Conservation (phyloP, 73 alveolate species). For the Paraurostyla sp. region DNA sequence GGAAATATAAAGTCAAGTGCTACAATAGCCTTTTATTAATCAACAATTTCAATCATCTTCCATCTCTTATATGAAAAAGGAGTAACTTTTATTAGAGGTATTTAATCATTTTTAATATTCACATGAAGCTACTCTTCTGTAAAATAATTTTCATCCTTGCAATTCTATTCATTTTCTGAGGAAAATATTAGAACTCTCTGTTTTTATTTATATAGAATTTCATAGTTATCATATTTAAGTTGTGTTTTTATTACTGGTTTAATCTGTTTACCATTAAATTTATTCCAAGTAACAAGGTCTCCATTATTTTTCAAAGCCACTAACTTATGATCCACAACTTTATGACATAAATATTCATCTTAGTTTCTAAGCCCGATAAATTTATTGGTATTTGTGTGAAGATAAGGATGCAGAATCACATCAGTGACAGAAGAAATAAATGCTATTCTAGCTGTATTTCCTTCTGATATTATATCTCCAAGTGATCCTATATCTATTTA, state of each 20-base stretch:
- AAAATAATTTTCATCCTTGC: not conserved
- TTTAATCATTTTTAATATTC: not conserved
- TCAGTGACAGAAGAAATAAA: not conserved
- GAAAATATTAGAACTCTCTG: not conserved
- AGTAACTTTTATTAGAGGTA: not conserved
- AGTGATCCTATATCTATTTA: constrained; percentile 13
- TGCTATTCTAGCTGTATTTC: not conserved
- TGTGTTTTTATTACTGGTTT: not conserved
- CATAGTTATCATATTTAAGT: not conserved
- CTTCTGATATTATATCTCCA: not conserved
- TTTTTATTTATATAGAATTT: not conserved
- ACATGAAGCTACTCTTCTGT: not conserved
- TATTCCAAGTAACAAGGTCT: constrained; percentile 29
- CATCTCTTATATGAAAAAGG: not conserved
- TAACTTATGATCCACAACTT: not conserved
- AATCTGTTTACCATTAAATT: not conserved
- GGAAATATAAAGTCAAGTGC: not conserved
- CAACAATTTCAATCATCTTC: not conserved
- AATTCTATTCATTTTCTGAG: not conserved
- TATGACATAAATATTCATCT: not conserved
- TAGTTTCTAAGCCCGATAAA: not conserved
- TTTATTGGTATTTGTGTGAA: constrained; percentile 13
- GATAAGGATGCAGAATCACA: constrained; percentile 10
- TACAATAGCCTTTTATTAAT: not conserved
- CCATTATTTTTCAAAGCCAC: constrained; percentile 26